Evolutionary conservation across 2,329 filamentous ascomycete genomes (phyloP), one percentile per base, ranked within the genome.

Genomic region (Beauveria australis): DNA sequence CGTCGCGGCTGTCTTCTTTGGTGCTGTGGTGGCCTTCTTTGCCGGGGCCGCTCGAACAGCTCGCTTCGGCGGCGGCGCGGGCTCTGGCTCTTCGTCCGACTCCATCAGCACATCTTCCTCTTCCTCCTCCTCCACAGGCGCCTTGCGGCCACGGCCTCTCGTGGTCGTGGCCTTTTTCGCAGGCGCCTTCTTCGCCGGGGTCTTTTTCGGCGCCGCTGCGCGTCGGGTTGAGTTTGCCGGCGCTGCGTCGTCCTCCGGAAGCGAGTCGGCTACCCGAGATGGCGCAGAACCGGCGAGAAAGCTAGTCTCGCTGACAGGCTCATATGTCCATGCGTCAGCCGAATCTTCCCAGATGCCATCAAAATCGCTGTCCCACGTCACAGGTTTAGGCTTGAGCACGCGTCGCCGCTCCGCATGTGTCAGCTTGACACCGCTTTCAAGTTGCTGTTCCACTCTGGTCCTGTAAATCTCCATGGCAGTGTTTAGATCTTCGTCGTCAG

Each of bases 341-440:
- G 91, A 85, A 53, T 94, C 89, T 63, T 88, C 88, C 92, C 93
- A 97, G 55, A 81, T 81, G 0, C 92, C 94, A 54, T 96, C 88
- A 28, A 92, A 77, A 65, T 97, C 93, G n/a, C 85, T 90, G 69
- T 97, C 91, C 92, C 92, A 97, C 2, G 79, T 80, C 12, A 84
- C 82, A 1, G 93, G 93, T 71, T 87, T 90, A 0, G 90, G 87
- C 70, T 89, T 93, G 63, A 89, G 78, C 8, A 74, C 67, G 5
- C 74, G 68, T 40, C 71, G 73, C 14, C 70, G 64, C 78, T 84
- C 61, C 46, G 63, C 66, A 5, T 24, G 26, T 10, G 28, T 26
- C 7, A 66, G 68, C 73, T 83, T 43, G 85, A 70, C 75, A 3
- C 90, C 90, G 18, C 82, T 83, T 14, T 81, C 79, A 69, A 92